phyloP scores from a whole-genome alignment of 371 early-diverging fungal species.

The Circinella umbellata region DNA sequence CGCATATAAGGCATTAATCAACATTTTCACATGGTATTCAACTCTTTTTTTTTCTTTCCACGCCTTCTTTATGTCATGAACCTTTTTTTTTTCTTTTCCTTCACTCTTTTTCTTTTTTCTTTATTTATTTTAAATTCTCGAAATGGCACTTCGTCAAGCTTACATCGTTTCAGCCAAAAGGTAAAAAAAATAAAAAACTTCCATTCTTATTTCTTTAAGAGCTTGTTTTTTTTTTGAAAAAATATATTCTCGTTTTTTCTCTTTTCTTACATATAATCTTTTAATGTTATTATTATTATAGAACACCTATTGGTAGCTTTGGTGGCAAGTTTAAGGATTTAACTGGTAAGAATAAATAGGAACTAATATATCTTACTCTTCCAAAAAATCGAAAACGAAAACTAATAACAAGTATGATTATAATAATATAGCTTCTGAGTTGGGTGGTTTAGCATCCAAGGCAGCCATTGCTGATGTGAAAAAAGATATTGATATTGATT shows the following conservation, averaged over 20 bases:
- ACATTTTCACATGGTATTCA: background rate
- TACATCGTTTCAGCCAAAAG: slow-evolving; percentile 57
- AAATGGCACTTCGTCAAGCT: slow-evolving; percentile 51
- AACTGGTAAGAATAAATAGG: slow-evolving; percentile 42
- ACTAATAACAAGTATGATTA: background rate
- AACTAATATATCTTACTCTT: background rate
- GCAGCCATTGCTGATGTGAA: slow-evolving; percentile 86
- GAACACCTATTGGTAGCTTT: slow-evolving; percentile 84
- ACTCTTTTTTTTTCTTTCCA: background rate
- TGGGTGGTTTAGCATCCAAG: slow-evolving; percentile 90
- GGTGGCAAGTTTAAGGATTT: slow-evolving; percentile 84
- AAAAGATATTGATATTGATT: slow-evolving; percentile 74
- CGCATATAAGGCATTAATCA: no score
- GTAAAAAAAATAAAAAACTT: slow-evolving; percentile 22
- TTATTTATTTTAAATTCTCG: background rate
- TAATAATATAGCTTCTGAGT: slow-evolving; percentile 72
- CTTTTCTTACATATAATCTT: no score
- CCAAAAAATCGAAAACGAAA: background rate
- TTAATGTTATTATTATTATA: slow-evolving; percentile 12
- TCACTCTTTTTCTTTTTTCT: slow-evolving; percentile 7
- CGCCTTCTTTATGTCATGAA: background rate
- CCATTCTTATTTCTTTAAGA: background rate
- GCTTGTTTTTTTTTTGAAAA: background rate
- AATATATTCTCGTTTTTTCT: no score
- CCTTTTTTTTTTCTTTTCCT: background rate